A percentile compares a stretch with the other conserved stretches of the same genome.
phyloP scores from a whole-genome alignment of 176 grass and related monocot species.

The Cocos nucifera region DNA sequence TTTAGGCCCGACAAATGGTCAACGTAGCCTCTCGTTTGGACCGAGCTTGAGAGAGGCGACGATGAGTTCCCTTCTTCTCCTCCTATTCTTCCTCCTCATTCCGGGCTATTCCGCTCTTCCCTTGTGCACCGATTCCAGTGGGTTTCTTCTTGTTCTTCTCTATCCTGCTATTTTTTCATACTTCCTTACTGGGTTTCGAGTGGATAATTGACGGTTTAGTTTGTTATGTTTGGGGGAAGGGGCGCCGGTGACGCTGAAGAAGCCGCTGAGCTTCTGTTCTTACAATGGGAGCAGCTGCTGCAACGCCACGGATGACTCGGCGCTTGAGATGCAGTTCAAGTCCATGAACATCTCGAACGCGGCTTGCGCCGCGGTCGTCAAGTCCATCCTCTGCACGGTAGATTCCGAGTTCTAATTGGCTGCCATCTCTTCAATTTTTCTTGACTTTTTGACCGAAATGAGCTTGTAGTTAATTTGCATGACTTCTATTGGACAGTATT shows the following conservation, averaged over 20 bases:
- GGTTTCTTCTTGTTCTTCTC: background rate
- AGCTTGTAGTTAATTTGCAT: background rate
- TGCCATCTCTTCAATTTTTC: background rate
- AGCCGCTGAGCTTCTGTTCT: slow-evolving; percentile 42
- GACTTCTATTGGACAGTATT: no score
- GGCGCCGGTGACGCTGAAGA: slow-evolving; percentile 39
- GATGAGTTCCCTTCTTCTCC: slow-evolving; percentile 11
- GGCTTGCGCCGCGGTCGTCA: slow-evolving; percentile 52
- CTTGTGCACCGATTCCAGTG: slow-evolving; percentile 60
- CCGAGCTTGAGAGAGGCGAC: no score
- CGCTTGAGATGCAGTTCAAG: slow-evolving; percentile 41
- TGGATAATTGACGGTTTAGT: background rate
- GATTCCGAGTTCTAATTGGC: background rate
- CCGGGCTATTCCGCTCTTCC: slow-evolving; percentile 26
- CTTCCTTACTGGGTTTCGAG: background rate
- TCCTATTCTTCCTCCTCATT: slow-evolving; percentile 21
- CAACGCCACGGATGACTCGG: slow-evolving; percentile 35
- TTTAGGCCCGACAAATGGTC: no score
- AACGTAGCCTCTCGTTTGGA: no score
- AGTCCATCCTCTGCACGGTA: slow-evolving; percentile 76
- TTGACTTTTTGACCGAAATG: background rate
- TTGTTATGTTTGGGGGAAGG: slow-evolving; percentile 18
- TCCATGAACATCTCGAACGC: slow-evolving; percentile 56
- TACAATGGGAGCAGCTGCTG: slow-evolving; percentile 51
- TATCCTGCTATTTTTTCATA: background rate